phyloP scores from a whole-genome alignment of 192 early-diverging fungal species.

The Coemansia sp. region DNA sequence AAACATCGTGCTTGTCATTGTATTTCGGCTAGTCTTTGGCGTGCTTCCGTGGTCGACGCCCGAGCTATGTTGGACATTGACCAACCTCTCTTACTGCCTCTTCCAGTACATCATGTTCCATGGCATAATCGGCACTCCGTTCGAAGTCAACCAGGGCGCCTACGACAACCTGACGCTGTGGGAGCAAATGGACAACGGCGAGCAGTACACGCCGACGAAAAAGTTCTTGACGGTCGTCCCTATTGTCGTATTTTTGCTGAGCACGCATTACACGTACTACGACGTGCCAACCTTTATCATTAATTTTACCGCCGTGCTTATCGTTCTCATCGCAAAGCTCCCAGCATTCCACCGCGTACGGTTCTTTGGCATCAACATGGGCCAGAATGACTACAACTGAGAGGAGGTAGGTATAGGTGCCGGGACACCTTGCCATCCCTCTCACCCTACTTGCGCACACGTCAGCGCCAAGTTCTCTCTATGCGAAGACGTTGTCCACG shows the following conservation, averaged over 20 bases:
- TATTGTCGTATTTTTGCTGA: slow-evolving; percentile 90
- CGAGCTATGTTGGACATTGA: slow-evolving; percentile 96
- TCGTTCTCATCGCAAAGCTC: slow-evolving; percentile 90
- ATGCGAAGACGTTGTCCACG: background rate
- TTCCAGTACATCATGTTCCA: slow-evolving; percentile 99
- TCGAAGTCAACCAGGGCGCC: slow-evolving; percentile 89
- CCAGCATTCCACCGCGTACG: slow-evolving; percentile 87
- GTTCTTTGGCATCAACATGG: slow-evolving; percentile 91
- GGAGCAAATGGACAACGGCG: slow-evolving; percentile 99
- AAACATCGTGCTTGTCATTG: slow-evolving; percentile 79
- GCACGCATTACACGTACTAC: slow-evolving; percentile 96
- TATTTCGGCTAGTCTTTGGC: slow-evolving; percentile 73
- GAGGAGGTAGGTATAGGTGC: background rate
- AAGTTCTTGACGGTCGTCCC: slow-evolving; percentile 97
- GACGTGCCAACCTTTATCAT: slow-evolving; percentile 86
- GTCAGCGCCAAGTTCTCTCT: background rate
- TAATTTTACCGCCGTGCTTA: slow-evolving; percentile 80
- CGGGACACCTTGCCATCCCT: background rate
- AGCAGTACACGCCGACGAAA: slow-evolving; percentile 96
- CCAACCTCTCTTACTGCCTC: slow-evolving; percentile 86
- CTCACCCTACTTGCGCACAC: background rate
- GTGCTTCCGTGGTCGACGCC: slow-evolving; percentile 87
- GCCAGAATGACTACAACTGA: slow-evolving; percentile 47
- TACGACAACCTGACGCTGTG: slow-evolving; percentile 93
- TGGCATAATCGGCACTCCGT: slow-evolving; percentile 94